Evolutionary conservation across 2,329 filamentous ascomycete species (phyloP).

Genomic region (Ophiostoma ips): DNA sequence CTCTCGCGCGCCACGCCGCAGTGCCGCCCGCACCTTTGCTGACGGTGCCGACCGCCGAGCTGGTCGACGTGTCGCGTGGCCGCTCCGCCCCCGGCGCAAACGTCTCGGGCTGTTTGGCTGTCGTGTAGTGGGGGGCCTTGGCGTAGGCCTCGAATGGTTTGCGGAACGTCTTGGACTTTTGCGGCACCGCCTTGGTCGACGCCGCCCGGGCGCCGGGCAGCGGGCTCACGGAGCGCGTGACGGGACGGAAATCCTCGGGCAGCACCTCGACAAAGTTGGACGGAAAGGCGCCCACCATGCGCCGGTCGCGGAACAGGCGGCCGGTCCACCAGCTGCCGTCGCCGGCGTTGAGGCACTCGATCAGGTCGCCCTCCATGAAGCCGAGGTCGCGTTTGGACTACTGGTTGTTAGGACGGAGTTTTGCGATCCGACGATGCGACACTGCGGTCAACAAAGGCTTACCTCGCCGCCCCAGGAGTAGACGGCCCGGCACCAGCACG

Average conservation of each 20-base stretch:
- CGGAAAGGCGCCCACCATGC: slow-evolving; percentile 84
- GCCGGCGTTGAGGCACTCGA: slow-evolving; percentile 94
- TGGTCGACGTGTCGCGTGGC: slow-evolving; percentile 26
- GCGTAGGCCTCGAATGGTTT: slow-evolving; percentile 55
- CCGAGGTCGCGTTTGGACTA: slow-evolving; percentile 85
- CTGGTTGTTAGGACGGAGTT: slow-evolving; percentile 2
- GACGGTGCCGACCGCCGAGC: slow-evolving; percentile 21
- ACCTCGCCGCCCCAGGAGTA: slow-evolving; percentile 91
- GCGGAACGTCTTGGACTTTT: slow-evolving; percentile 49
- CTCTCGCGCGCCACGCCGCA: neutral
- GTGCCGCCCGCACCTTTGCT: slow-evolving; percentile 15
- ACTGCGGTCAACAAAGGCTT: slow-evolving; percentile 11
- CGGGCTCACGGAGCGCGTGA: slow-evolving; percentile 45
- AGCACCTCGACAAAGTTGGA: slow-evolving; percentile 95
- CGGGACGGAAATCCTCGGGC: slow-evolving; percentile 70
- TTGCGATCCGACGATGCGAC: no score
- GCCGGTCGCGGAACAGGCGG: slow-evolving; percentile 72
- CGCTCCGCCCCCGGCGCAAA: slow-evolving; percentile 30
- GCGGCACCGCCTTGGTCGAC: slow-evolving; percentile 40
- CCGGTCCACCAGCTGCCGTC: slow-evolving; percentile 99
- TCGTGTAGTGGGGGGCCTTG: slow-evolving; percentile 52
- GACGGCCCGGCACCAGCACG: slow-evolving; percentile 10
- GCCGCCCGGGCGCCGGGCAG: slow-evolving; percentile 36
- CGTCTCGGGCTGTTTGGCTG: slow-evolving; percentile 45
- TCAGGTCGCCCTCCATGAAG: slow-evolving; percentile 93